Conservation (phyloP, 495 filamentous ascomycete genomes). For the Symbiotaphrina buchneri region DNA sequence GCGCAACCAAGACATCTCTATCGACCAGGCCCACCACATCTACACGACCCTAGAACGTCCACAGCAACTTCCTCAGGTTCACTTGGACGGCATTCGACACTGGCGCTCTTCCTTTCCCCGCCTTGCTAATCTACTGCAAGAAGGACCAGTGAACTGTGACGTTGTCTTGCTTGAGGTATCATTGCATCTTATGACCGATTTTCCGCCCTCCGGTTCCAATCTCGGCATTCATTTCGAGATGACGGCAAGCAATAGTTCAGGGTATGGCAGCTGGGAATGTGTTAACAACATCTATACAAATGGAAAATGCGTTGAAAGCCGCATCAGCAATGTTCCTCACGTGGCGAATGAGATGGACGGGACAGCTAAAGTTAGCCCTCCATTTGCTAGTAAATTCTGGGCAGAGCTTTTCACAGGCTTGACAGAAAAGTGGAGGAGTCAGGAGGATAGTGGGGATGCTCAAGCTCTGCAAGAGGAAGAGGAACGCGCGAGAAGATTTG, state of each 20-base stretch:
- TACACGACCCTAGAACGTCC: slow-evolving; percentile 24
- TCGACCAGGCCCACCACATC: slow-evolving; percentile 20
- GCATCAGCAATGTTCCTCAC: neutral
- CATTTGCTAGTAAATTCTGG: slow-evolving; percentile 28
- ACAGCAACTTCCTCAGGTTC: slow-evolving; percentile 16
- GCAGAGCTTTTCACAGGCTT: slow-evolving; percentile 19
- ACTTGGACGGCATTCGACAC: slow-evolving; percentile 17
- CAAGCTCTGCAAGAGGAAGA: slow-evolving; percentile 15
- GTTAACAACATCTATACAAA: slow-evolving; percentile 19
- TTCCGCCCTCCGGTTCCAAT: slow-evolving; percentile 17
- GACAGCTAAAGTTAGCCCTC: slow-evolving; percentile 20
- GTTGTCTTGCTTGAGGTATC: slow-evolving; percentile 25
- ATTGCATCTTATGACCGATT: slow-evolving; percentile 19
- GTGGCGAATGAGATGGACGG: slow-evolving; percentile 11
- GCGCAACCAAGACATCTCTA: slow-evolving; percentile 16
- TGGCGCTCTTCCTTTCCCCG: slow-evolving; percentile 25
- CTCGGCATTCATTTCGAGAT: slow-evolving; percentile 22
- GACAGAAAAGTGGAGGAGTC: slow-evolving; percentile 17
- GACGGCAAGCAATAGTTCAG: slow-evolving; percentile 13
- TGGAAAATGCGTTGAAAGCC: slow-evolving; percentile 1
- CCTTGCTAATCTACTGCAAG: slow-evolving; percentile 16
- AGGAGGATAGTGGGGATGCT: slow-evolving; percentile 16
- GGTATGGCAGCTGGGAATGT: slow-evolving; percentile 21
- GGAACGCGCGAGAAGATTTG: slow-evolving; percentile 15
- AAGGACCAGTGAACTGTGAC: slow-evolving; percentile 19